A percentile compares a stretch with the other conserved stretches of the same genome.
These are phyloP conservation scores for Cocos nucifera DNA, from an alignment of 176 grass and related monocot species.

Conservation along the genomic window DNA sequence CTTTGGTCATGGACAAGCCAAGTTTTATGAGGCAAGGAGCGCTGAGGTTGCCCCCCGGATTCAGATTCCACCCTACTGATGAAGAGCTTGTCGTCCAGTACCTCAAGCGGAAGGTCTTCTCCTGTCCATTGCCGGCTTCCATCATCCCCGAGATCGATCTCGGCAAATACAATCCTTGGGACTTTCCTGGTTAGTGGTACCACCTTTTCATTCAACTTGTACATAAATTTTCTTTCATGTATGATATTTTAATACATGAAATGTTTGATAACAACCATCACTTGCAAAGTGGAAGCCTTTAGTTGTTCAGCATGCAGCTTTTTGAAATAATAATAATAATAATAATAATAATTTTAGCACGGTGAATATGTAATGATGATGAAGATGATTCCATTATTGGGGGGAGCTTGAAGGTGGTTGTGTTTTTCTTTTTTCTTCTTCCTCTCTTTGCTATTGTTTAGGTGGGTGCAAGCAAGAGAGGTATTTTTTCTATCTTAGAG, in stretches of 20 bases:
- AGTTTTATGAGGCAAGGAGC: background rate
- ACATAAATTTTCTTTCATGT: too few species aligned
- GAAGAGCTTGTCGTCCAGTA: slow-evolving; percentile 18
- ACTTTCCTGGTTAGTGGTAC: slow-evolving; percentile 1
- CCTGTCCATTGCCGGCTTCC: slow-evolving; percentile 11
- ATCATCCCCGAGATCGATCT: slow-evolving; percentile 12
- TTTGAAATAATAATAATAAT: too few species aligned
- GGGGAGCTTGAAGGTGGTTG: background rate
- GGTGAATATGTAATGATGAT: too few species aligned
- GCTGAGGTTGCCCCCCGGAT: slow-evolving; percentile 12
- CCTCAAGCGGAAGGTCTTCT: slow-evolving; percentile 14
- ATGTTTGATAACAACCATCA: too few species aligned
- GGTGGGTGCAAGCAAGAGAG: slow-evolving; percentile 7
- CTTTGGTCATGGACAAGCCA: background rate
- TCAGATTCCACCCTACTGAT: slow-evolving; percentile 17
- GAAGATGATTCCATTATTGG: too few species aligned
- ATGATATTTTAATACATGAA: too few species aligned
- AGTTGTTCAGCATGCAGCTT: too few species aligned
- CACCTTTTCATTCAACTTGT: too few species aligned
- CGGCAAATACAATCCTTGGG: slow-evolving; percentile 15
- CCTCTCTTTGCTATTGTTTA: background rate
- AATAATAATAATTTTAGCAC: too few species aligned
- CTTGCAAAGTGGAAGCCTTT: too few species aligned
- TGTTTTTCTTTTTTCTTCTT: background rate
- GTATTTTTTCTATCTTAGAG: slow-evolving; percentile 7